These are phyloP conservation scores for Neckera pumila DNA, from an alignment of 225 moss, liverwort and hornwort genomes.

Conservation along the genomic window DNA sequence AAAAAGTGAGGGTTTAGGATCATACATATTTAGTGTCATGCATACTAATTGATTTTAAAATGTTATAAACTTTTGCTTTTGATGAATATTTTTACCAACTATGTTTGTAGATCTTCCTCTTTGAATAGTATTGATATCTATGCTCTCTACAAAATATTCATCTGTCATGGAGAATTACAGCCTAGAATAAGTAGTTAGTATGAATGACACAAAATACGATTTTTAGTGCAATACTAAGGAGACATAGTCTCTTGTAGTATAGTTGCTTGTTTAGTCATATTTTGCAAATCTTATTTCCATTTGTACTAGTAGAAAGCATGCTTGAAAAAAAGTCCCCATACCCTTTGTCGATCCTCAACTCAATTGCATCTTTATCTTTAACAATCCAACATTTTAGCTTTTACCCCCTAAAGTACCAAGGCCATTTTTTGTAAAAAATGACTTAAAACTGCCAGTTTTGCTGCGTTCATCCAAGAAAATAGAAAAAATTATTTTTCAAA, in stretches of 20 bases:
- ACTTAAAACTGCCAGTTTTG: too few species aligned
- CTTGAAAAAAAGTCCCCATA: neutral
- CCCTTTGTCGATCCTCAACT: accelerated
- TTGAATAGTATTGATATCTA: neutral
- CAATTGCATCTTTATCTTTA: neutral
- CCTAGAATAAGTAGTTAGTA: too few species aligned
- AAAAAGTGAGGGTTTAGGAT: too few species aligned
- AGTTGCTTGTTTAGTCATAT: neutral
- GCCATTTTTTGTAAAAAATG: too few species aligned
- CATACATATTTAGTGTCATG: accelerated
- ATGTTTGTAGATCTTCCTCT: accelerated
- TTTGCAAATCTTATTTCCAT: neutral
- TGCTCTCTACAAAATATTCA: neutral
- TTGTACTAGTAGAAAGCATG: accelerated
- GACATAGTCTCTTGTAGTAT: neutral
- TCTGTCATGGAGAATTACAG: accelerated
- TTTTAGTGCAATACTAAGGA: accelerated
- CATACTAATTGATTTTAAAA: neutral
- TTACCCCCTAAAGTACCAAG: too few species aligned
- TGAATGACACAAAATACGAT: accelerated
- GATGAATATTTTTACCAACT: neutral
- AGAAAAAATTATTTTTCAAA: too few species aligned
- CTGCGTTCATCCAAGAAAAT: too few species aligned
- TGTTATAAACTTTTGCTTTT: accelerated
- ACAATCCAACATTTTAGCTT: accelerated